These are phyloP conservation scores for Saccharomycopsis sp. DNA, from an alignment of 805 yeast species.

Conservation along the genomic window DNA sequence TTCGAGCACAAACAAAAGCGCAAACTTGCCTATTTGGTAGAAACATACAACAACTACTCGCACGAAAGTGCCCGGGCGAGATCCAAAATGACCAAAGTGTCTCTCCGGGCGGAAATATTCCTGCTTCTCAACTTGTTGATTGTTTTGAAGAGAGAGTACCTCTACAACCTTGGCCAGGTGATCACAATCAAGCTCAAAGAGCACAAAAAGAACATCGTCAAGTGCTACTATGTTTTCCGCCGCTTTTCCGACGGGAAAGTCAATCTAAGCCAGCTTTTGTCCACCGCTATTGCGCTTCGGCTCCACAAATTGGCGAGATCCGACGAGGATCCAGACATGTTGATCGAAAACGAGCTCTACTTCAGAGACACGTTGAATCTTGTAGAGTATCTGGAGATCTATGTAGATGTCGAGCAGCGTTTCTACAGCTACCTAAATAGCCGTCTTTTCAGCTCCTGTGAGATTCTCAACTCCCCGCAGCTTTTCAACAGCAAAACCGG, in stretches of 20 bases:
- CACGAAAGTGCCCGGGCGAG: background rate
- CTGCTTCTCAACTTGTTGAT: background rate
- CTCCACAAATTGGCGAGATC: conserved; percentile 3
- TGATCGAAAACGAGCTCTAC: conserved; percentile 24
- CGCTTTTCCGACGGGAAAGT: conserved; percentile 17
- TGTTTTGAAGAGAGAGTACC: background rate
- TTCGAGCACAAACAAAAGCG: background rate
- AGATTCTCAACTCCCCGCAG: background rate
- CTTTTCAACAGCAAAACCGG: too few species aligned
- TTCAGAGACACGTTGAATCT: conserved; percentile 24
- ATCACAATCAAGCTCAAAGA: background rate
- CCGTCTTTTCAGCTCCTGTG: background rate
- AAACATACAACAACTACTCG: background rate
- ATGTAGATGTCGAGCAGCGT: conserved; percentile 3
- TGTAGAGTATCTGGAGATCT: conserved; percentile 7
- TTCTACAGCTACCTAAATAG: background rate
- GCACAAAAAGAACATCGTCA: background rate
- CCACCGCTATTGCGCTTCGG: conserved; percentile 8
- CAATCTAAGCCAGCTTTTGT: conserved; percentile 11
- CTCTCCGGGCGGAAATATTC: background rate
- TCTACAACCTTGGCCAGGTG: background rate
- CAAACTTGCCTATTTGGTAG: background rate
- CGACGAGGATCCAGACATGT: conserved; percentile 26
- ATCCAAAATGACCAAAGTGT: background rate
- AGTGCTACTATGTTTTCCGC: conserved; percentile 11